A percentile compares a stretch with the other conserved stretches of the same genome.
These are phyloP conservation scores for Cercospora sojina DNA, from an alignment of 2,329 filamentous ascomycete genomes.

Conservation along the genomic window DNA sequence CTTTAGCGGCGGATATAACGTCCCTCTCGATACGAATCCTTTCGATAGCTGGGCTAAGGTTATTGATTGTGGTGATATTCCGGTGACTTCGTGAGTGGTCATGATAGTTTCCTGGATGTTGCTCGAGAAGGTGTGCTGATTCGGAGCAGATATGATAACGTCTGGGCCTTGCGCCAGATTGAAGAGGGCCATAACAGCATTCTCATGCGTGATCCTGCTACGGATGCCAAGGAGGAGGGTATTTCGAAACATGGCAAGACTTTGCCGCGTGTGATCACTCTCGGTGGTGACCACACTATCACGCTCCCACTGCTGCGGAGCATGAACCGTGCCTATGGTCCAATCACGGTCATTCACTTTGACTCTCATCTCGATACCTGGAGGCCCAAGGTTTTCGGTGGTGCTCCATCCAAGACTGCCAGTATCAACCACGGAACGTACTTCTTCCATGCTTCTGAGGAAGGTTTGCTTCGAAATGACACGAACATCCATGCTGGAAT, in stretches of 20 bases:
- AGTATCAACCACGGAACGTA: slow-evolving; percentile 82
- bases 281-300: slow-evolving; percentile 65
- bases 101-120: neutral
- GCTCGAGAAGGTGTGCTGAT: neutral
- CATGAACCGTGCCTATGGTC: slow-evolving; percentile 53
- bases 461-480: slow-evolving; percentile 77
- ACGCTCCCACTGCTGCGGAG: slow-evolving; percentile 55
- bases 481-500: slow-evolving; percentile 87
- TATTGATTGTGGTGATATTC: slow-evolving; percentile 87
- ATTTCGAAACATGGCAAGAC: slow-evolving; percentile 72
- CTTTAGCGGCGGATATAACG: slow-evolving; percentile 80
- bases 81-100: slow-evolving; percentile 70
- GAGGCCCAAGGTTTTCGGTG: slow-evolving; percentile 84
- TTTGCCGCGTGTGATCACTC: slow-evolving; percentile 75
- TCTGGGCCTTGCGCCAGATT: slow-evolving; percentile 77
- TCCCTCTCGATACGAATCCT: slow-evolving; percentile 63
- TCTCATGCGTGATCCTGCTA: slow-evolving; percentile 68
- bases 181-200: slow-evolving; percentile 80
- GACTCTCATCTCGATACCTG: slow-evolving; percentile 62
- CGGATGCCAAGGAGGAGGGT: slow-evolving; percentile 64
- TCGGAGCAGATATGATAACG: slow-evolving; percentile 70
- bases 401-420: slow-evolving; percentile 71
- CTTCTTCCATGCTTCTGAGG: slow-evolving; percentile 78
- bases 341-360: slow-evolving; percentile 62
- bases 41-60: slow-evolving; percentile 49